Base-by-base conservation (phyloP, 257 asterid genomes). In the Avicennia marina region DNA sequence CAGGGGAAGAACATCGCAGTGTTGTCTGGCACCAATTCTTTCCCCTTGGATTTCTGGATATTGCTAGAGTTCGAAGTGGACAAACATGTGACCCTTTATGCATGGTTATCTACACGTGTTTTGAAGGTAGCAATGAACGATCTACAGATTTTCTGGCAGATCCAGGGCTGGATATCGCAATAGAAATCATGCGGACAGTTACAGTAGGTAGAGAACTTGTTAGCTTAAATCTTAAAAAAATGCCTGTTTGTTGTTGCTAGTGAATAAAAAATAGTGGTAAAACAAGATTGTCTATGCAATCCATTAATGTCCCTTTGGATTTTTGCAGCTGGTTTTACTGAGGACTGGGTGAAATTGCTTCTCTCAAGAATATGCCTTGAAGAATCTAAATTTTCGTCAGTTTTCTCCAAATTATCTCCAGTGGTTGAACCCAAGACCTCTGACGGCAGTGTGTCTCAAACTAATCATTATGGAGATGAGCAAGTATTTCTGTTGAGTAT, bases 41-140 rank as follows among this genome's bases (percentile, higher is more conserved):
- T 46, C 86, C 90, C 15, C 53, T 56, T 55, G 56, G 63, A 29
- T 88, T 88, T 76, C 60, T 60, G 4, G 76, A 78, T 64, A 72
- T 85, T 58, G 87, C 90, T 62, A 61, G 79, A 73, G 64, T 83
- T 62, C 81, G 53, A 43, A 69, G 73, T 52, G 61, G 27, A 66
- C 91, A 77, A 57, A 83, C 71, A n/a, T 83, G 87, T 60, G 96
- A 81, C 67, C 85, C 94, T 43, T 52, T 91, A 65, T 81, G 95
- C 66, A 91, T 85, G 96, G 67, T 83, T 40, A 75, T 82, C 39
- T 83, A 81, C 69, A 78, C 88, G 20, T 83, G 95, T 68, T 67
- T 69, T 45, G 76, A 64, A 43, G 82, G 77, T 62, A 71, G 65
- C 44, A 48, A 53, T 15, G 75, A 42, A 33, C 69, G 62, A 51